These are phyloP conservation scores for Fusarium brevicatenulatum DNA, from an alignment of 2,329 filamentous ascomycete genomes.

Conservation along the genomic window DNA sequence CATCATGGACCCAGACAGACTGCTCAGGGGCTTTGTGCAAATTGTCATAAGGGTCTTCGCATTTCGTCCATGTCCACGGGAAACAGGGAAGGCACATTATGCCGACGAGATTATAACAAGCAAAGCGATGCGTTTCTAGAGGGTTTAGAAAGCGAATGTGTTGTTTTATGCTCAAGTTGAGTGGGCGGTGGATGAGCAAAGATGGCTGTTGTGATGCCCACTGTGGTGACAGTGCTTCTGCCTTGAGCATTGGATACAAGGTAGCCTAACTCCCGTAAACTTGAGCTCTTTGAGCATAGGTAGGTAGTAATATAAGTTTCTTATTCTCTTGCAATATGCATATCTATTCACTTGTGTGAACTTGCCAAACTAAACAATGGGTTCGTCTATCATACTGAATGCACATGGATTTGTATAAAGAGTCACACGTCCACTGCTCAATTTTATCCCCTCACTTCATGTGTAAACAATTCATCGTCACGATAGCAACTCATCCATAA, in stretches of 20 bases:
- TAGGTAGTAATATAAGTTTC: not conserved
- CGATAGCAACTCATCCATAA: not conserved
- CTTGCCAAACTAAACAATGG: not conserved
- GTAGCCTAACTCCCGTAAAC: not conserved
- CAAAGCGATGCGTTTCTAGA: not conserved
- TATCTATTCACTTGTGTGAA: not conserved
- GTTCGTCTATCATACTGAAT: not conserved
- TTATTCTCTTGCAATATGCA: too few species aligned
- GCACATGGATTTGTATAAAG: not conserved
- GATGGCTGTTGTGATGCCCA: not conserved
- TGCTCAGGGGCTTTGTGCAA: constrained; percentile 53
- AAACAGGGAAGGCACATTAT: constrained; percentile 66
- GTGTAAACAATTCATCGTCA: not conserved
- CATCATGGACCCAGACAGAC: constrained; percentile 55
- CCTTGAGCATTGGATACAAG: not conserved
- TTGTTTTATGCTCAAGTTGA: constrained; percentile 1
- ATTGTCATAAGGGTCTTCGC: constrained; percentile 53
- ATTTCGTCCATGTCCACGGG: constrained; percentile 61
- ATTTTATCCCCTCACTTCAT: not conserved
- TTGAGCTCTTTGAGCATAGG: not conserved
- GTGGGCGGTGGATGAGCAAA: not conserved
- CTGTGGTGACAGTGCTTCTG: constrained; percentile 6
- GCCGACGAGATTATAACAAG: rapidly evolving
- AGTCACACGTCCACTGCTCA: not conserved
- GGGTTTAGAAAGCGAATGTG: not conserved